Percentiles rank a stretch among this genome's conserved stretches.
Conservation (phyloP, 805 yeast species). For the Pichia pseudocactophila region DNA sequence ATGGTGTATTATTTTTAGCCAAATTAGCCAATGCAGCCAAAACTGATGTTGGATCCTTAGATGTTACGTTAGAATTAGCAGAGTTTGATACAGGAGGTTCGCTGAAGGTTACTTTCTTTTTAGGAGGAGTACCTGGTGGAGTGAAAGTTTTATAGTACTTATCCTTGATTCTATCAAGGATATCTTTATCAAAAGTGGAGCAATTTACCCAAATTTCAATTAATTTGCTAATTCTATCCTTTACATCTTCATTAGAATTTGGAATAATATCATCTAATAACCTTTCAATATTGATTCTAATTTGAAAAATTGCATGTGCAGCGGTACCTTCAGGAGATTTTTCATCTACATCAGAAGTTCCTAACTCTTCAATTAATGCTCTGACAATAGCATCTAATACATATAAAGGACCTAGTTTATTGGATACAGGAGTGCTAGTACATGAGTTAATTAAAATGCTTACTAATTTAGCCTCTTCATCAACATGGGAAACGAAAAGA, state of each 20-base stretch:
- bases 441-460: conserved; percentile 55
- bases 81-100: conserved; percentile 8
- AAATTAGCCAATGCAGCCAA: conserved; percentile 63
- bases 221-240: conserved; percentile 70
- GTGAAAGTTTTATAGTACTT: conserved; percentile 58
- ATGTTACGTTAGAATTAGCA: conserved; percentile 11
- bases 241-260: conserved; percentile 45
- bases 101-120: conserved; percentile 25
- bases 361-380: conserved; percentile 63
- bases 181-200: conserved; percentile 57
- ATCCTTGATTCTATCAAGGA: conserved; percentile 45
- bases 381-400: conserved; percentile 89
- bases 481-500: conserved; percentile 60
- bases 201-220: conserved; percentile 90
- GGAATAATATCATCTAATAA: conserved; percentile 55
- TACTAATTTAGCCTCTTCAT: conserved; percentile 40
- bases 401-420: conserved; percentile 85
- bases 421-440: conserved; percentile 64
- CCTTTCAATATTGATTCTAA: conserved; percentile 55
- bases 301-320: conserved; percentile 61
- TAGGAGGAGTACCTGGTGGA: conserved; percentile 64
- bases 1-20: conserved; percentile 36
- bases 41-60: conserved; percentile 50
- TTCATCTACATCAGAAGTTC: conserved; percentile 31
- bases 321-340: conserved; percentile 59